These are phyloP conservation scores for Holtermannia corniformis DNA, from an alignment of 768 basidiomycete genomes.

Conservation along the genomic window DNA sequence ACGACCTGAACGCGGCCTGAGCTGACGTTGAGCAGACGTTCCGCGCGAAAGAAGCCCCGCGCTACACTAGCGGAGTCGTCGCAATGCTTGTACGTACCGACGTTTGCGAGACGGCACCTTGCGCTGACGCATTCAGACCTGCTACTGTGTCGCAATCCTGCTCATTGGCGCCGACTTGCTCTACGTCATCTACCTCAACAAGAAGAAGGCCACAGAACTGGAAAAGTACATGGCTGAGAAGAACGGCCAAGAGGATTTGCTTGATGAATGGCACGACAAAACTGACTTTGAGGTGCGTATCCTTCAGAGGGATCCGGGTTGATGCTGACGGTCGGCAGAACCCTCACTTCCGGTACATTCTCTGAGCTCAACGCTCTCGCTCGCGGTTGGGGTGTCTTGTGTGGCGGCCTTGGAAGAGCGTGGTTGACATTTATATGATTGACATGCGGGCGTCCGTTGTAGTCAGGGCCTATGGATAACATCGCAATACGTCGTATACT, in stretches of 20 bases:
- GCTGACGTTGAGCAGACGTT: constrained; percentile 13
- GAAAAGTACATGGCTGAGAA: constrained; percentile 9
- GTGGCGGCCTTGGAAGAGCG: too few relatives aligned
- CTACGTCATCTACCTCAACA: constrained; percentile 22
- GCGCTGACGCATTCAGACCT: neutral
- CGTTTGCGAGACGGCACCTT: neutral
- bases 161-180: constrained; percentile 12
- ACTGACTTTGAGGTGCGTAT: constrained; percentile 28
- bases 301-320: too few relatives aligned
- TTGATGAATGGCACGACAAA: constrained; percentile 24
- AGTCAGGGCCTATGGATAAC: too few relatives aligned
- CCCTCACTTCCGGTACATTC: constrained; percentile 9
- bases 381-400: too few relatives aligned
- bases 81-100: constrained; percentile 18
- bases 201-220: constrained; percentile 16
- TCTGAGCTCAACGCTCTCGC: too few relatives aligned
- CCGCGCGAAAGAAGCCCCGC: constrained; percentile 18
- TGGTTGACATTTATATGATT: too few relatives aligned
- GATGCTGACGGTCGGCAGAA: constrained; percentile 10
- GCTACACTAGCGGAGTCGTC: constrained; percentile 13
- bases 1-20: neutral
- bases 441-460: too few relatives aligned
- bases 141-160: constrained; percentile 12
- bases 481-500: too few relatives aligned
- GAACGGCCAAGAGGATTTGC: constrained; percentile 10